Evolutionary conservation across 768 basidiomycete species (phyloP), one percentile per base, ranked within the genome.

Genomic region (Pilatotrama ljubarskyi): DNA sequence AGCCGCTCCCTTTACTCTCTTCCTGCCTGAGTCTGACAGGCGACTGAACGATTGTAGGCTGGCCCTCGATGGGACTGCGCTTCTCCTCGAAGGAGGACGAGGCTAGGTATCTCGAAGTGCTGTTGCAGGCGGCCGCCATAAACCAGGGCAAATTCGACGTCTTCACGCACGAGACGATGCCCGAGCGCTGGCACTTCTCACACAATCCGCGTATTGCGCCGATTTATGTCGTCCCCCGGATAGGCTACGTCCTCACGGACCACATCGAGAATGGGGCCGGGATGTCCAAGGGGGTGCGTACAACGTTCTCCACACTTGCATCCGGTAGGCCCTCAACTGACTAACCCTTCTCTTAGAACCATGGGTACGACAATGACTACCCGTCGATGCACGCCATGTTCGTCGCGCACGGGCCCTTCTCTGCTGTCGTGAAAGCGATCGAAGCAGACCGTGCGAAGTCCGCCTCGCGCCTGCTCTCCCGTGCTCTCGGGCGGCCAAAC

Each of bases 381-480:
- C 68, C 77, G 13, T 78, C 87, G 6, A 96, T 96, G 95, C 84
- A 86, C 51, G 93, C 93, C 2, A 87, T 93, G 70, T 95, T 96
- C 72, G 87, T 96, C 58, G 93, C 92, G 10, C 92, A 94, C 69
- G 95, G 95, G 1, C 95, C 95, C 0, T 95, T 94, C 72, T 85
- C 89, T 14, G 74, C 83, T 11, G 80, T 83, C 42, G 79, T 85
- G 52, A 94, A 93, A 72, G 74, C 79, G 7, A 70, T 80, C 44
- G 80, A 85, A 64, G 76, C 80, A 24, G 46, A 54, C 41, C 62
- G 64, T 49, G 43, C 44, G 9, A 52, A 57, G 44, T 26, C 55
- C 2, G 51, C 51, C 35, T 25, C 70, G 41, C 42, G 36, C 25
- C 48, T 29, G 65, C 32, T 65, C 68, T 18, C 61, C 48, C 72